Base-by-base conservation (phyloP, 495 filamentous ascomycete species). In the Lasiosphaeriaceae sp. region DNA sequence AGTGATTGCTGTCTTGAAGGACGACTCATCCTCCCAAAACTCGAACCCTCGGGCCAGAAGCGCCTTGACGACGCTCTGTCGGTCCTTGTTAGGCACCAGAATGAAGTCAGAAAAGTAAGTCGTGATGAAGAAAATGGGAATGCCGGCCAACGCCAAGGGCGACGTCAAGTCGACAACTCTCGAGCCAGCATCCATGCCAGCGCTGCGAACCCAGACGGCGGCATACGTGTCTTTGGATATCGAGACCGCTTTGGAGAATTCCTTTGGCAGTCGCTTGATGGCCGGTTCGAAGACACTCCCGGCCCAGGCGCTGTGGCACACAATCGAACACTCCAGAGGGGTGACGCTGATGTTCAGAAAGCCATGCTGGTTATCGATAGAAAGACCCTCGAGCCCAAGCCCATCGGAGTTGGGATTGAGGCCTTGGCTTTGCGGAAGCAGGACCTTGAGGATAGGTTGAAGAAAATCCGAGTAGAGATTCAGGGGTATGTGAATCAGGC, bases 21-120 rank as follows among this genome's bases (percentile, higher is more conserved):
- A 83, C 51, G 86, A 78, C 54, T 87, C 82, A 63, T 93, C 86
- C 60, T 76, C 70, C 48, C 78, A 77, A 60, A 96, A 93, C 59
- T 84, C 81, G 72, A 97, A 97, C 24, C 92, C 92, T 24, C 86
- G 83, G 16, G 82, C 83, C 56, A 93, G 83, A 14, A 97, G 82
- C 0, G 89, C 85, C 48, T 82, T 77, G 41, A 92, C 84, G 44
- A 97, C 93, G 35, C 81, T 83, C 9, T 75, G 69, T 39, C 88
- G 85, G 68, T 84, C 83, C 60, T 86, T 87, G 39, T 79, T 73
- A 4, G 94, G 94, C 4, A 97, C 90, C 17, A 98, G 78, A 61
- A 98, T 96, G 74, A 96, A 98, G 72, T 98, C 94, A 12, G 90
- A 90, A 68, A 96, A 97, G 70, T 98, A 98, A 21, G 94, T 97